Evolutionary conservation across 305 asterid species (phyloP), one percentile per base, ranked within the genome.

Genomic region (Caryopteris hybrid): DNA sequence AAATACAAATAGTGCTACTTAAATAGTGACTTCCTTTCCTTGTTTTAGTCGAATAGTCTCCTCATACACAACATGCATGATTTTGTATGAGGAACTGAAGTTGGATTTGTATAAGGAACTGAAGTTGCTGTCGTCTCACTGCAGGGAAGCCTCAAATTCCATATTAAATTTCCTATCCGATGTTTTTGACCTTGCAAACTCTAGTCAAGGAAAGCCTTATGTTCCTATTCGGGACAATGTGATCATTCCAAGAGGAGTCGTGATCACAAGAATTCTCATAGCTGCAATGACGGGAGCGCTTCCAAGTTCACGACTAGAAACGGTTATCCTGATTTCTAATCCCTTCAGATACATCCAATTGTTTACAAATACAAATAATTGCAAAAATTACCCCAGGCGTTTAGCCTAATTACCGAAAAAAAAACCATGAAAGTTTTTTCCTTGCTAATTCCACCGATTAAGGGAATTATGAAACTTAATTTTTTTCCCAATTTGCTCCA

Each of bases 61-160:
- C n/a, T 21, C 53, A 36, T 55, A 33, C 43, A 48, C 8, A 64
- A 68, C 31, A 60, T 36, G 18, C 74, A 60, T 52, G 29, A 3
- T 31, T 27, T 2, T 27, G 33, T n/a, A n/a, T n/a, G n/a, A n/a
- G n/a, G n/a, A n/a, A n/a, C n/a, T n/a, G n/a, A n/a, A n/a, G n/a
- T n/a, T n/a, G n/a, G n/a, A 27, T 64, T 38, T 25, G 61, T n/a
- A 45, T 21, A 43, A 52, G 25, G 54, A 14, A 59, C 48, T 55
- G 52, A 38, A 58, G 52, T 16, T 67, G 36, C 59, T 57, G 25
- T 36, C 18, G 5, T 72, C 62, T 77, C 72, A 43, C 78, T 83
- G 83, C 96, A 95, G 99, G 92, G 99, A 91, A 77, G 99, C 98
- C 64, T 95, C 94, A 61, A 91, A 89, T 71, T 95, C 98, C 62